Evolutionary conservation across 192 early-diverging fungal genomes (phyloP).

Genomic region (Umbelopsis vinacea): DNA sequence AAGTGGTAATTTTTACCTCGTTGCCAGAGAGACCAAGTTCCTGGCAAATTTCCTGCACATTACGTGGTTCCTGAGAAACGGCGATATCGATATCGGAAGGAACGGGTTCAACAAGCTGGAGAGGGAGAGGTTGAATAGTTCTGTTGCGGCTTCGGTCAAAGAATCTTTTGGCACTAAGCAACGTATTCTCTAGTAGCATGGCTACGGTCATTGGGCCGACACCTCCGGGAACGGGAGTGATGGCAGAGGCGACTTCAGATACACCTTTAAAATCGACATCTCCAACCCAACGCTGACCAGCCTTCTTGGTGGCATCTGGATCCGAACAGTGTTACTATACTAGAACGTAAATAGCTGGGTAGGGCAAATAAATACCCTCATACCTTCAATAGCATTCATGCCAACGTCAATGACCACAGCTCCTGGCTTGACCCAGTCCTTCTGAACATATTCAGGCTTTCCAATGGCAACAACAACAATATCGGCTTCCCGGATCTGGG

Average conservation of each 20-base stretch:
- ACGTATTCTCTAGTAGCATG: constrained; percentile 91
- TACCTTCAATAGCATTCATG: constrained; percentile 80
- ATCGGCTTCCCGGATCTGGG: constrained; percentile 69
- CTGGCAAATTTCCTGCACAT: constrained; percentile 72
- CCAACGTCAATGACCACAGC: constrained; percentile 96
- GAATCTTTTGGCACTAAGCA: constrained; percentile 76
- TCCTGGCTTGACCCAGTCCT: constrained; percentile 94
- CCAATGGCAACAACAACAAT: constrained; percentile 92
- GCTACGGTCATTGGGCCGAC: constrained; percentile 99
- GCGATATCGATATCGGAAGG: constrained; percentile 97
- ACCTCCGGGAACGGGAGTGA: constrained; percentile 96
- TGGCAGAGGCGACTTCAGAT: constrained; percentile 67
- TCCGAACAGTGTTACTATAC: not conserved
- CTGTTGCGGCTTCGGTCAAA: constrained; percentile 54
- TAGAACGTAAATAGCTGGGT: not conserved
- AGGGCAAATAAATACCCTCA: not conserved
- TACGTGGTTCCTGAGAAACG: constrained; percentile 85
- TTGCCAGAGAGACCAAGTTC: constrained; percentile 81
- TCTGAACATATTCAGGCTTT: constrained; percentile 75
- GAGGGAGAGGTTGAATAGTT: constrained; percentile 60
- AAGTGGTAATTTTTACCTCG: constrained; percentile 58
- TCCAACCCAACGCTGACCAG: constrained; percentile 89
- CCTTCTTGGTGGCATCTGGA: constrained; percentile 82
- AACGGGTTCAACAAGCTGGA: constrained; percentile 77
- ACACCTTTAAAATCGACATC: constrained; percentile 86